These are phyloP conservation scores for Apiospora rasikravindrae DNA, from an alignment of 2,329 filamentous ascomycete genomes.

Conservation along the genomic window DNA sequence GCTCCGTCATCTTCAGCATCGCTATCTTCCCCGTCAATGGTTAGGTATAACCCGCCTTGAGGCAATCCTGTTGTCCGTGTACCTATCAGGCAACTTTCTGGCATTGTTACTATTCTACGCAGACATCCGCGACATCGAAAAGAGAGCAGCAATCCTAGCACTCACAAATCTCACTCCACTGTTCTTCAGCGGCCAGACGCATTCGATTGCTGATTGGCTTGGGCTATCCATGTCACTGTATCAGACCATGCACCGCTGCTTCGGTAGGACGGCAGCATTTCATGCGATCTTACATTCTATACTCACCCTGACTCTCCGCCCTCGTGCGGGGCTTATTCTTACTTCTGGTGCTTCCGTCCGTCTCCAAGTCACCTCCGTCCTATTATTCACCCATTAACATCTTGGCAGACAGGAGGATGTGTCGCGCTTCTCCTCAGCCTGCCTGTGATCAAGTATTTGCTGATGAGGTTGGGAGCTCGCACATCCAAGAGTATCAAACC, in stretches of 20 bases:
- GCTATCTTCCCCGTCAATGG: background rate
- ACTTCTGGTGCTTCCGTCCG: slow-evolving; percentile 4
- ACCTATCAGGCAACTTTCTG: slow-evolving; percentile 7
- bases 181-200: slow-evolving; percentile 1
- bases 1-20: slow-evolving; percentile 4
- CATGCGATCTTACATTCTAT: slow-evolving; percentile 7
- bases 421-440: background rate
- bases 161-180: background rate
- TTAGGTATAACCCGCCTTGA: background rate
- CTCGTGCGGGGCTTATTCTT: background rate
- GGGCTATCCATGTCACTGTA: slow-evolving; percentile 7
- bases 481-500: background rate
- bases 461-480: slow-evolving; percentile 4
- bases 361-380: background rate
- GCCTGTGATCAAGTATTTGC: background rate
- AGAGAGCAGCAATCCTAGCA: background rate
- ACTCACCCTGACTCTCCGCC: background rate
- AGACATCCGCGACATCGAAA: slow-evolving; percentile 4
- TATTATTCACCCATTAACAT: background rate
- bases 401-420: background rate
- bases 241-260: slow-evolving; percentile 4
- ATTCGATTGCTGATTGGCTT: slow-evolving; percentile 2
- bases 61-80: background rate
- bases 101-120: slow-evolving; percentile 2
- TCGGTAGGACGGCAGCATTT: background rate